These are phyloP conservation scores for Xanthoconium separans DNA, from an alignment of 1,284 basidiomycete species.

Conservation along the genomic window DNA sequence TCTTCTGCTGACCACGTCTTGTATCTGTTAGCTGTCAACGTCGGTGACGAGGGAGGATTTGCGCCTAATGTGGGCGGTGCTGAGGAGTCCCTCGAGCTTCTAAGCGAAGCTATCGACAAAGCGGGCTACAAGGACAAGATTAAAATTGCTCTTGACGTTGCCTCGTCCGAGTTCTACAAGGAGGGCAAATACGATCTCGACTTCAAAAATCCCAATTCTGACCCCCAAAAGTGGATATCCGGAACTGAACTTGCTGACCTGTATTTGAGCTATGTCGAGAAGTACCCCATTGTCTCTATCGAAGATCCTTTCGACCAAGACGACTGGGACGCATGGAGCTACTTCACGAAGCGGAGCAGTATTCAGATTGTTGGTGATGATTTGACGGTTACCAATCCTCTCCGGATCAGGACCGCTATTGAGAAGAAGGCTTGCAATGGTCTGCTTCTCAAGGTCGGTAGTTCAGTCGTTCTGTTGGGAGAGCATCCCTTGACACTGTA, in stretches of 20 bases:
- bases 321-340: constrained; percentile 97
- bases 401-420: constrained; percentile 98
- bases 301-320: constrained; percentile 99
- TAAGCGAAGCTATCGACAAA: constrained; percentile 94
- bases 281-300: constrained; percentile 96
- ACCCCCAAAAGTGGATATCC: constrained; percentile 93
- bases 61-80: constrained; percentile 97
- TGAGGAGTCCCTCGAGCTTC: constrained; percentile 96
- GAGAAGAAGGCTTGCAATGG: constrained; percentile 99
- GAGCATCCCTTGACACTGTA: constrained; percentile 1
- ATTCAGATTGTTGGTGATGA: constrained; percentile 98
- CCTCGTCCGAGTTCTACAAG: constrained; percentile 99
- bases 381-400: constrained; percentile 97
- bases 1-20: constrained; percentile 3
- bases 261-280: constrained; percentile 84
- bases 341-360: constrained; percentile 77
- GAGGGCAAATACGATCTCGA: constrained; percentile 99
- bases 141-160: constrained; percentile 98
- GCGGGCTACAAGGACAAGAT: constrained; percentile 99
- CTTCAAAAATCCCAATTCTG: constrained; percentile 99
- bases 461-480: background rate
- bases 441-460: constrained; percentile 86
- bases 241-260: constrained; percentile 92
- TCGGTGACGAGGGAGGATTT: constrained; percentile 99
- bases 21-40: constrained; percentile 80